Evolutionary conservation across 768 basidiomycete species (phyloP), one percentile per base, ranked within the genome.

Genomic region (Cyathus striatus): DNA sequence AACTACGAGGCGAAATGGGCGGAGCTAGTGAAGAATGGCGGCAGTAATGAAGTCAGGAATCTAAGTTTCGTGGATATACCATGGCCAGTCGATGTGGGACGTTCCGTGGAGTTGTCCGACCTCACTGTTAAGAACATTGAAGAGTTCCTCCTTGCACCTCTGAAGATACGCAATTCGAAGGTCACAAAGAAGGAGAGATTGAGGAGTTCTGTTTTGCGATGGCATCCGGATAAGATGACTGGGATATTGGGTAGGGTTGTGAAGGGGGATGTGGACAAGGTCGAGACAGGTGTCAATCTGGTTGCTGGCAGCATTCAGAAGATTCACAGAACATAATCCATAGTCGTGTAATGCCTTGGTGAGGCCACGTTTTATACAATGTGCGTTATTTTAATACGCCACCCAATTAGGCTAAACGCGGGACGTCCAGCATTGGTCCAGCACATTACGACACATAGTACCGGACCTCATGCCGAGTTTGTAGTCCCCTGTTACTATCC

Each of bases 181-280:
- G 62, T 61, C 25, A 72, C 73, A 42, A 65, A 54, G 50, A 77
- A 71, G 59, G 79, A 80, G 34, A 64, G 75, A 30, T 61, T 87
- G 5, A 70, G 84, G 24, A 70, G 68, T 38, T 78, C 81, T 1
- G 58, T 89, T 34, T 59, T 87, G 43, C 69, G 80, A 6, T 86
- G 81, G 75, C 83, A 83, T 53, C 82, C 83, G 1, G 82, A 85
- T 56, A 84, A 83, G 62, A 63, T 76, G 49, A 66, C 71, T 3
- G 43, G 48, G 2, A 46, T 81, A 13, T 50, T 79, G n/a, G 47
- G 55, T 13, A 65, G 69, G 25, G 69, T 78, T 6, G 57, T 59
- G 1, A 62, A 65, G 2, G 65, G 68, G n/a, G 76, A 81, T 44
- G 43, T 59, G 46, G 67, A 70, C 16, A 58, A 53, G 4, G 73